These are phyloP conservation scores for Xylariaceae sp. DNA, from an alignment of 2,329 filamentous ascomycete species.

Conservation along the genomic window DNA sequence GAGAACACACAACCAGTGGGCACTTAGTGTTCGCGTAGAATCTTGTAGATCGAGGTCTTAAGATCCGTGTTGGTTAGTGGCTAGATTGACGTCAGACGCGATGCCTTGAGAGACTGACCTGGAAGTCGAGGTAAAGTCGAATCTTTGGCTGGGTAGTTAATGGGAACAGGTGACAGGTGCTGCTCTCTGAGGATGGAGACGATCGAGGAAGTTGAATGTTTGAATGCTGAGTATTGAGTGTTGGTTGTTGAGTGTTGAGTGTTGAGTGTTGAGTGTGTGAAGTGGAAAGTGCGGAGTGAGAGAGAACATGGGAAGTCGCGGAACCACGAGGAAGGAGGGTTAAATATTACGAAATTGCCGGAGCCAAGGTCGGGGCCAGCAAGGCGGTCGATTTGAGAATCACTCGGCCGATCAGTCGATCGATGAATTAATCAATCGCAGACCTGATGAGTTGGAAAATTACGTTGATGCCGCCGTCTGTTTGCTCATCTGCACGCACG, in stretches of 20 bases:
- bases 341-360: constrained; percentile 21
- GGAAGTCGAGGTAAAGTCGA: not conserved
- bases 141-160: not conserved
- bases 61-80: constrained; percentile 1
- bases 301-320: constrained; percentile 14
- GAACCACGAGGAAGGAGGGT: constrained; percentile 11
- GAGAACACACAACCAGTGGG: not conserved
- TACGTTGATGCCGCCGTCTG: not conserved
- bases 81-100: not conserved
- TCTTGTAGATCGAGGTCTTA: not conserved
- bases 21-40: not conserved
- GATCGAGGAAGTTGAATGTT: not conserved
- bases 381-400: constrained; percentile 2
- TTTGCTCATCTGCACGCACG: not conserved
- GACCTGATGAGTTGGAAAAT: constrained; percentile 7
- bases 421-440: constrained; percentile 2
- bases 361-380: constrained; percentile 1
- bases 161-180: not conserved
- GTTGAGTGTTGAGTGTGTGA: not conserved
- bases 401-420: not conserved
- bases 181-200: constrained; percentile 3
- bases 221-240: not conserved
- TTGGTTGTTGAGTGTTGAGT: not conserved
- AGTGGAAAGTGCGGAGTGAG: not conserved
- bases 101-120: constrained; percentile 1